Evolutionary conservation across 371 early-diverging fungal genomes (phyloP).

Genomic region (Smittium culicis): DNA sequence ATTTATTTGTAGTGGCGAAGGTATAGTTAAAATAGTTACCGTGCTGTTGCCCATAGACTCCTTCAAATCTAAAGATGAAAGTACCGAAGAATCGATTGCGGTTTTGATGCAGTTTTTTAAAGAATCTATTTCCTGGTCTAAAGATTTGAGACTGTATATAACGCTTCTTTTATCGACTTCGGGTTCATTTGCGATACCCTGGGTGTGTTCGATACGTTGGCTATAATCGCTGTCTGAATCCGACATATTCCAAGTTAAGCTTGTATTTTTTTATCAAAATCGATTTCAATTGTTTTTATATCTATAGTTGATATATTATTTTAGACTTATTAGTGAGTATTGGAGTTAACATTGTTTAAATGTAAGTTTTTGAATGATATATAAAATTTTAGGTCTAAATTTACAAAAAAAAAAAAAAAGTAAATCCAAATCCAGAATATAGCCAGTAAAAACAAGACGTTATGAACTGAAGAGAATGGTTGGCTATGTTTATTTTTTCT

Average conservation of each 20-base stretch:
- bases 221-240: not conserved
- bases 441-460: too few relatives aligned
- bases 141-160: not conserved
- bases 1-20: not conserved
- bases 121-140: not conserved
- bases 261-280: too few relatives aligned
- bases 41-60: not conserved
- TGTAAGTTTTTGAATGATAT: too few relatives aligned
- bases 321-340: too few relatives aligned
- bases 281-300: not conserved
- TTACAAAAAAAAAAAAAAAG: too few relatives aligned
- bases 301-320: not conserved
- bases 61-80: conserved; percentile 7
- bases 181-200: not conserved
- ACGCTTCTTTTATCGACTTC: not conserved
- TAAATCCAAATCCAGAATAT: too few relatives aligned
- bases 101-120: not conserved
- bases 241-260: not conserved
- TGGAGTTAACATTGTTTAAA: too few relatives aligned
- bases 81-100: conserved; percentile 7
- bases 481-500: too few relatives aligned
- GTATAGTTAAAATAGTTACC: not conserved
- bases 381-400: too few relatives aligned
- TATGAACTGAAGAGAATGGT: too few relatives aligned
- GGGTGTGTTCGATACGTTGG: not conserved